Evolutionary conservation across 139 green algal genomes (phyloP).

Genomic region (Tetradesmus obliquus): DNA sequence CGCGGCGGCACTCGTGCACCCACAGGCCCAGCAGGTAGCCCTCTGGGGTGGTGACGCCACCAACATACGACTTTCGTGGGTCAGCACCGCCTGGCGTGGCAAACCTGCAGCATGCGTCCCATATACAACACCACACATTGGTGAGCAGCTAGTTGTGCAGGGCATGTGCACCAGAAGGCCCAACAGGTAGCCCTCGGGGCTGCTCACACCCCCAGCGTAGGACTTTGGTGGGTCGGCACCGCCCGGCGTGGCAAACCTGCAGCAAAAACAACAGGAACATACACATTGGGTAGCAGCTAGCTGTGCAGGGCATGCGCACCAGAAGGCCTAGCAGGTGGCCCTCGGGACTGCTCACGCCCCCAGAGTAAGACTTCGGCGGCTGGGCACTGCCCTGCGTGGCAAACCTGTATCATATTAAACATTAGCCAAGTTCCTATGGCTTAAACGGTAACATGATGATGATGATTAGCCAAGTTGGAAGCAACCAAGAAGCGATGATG

Average conservation of each 20-base stretch:
- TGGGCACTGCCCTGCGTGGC: background rate
- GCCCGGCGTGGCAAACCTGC: constrained; percentile 29
- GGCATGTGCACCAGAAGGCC: constrained; percentile 84
- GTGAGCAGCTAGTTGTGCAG: too few species aligned
- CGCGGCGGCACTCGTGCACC: constrained; percentile 93
- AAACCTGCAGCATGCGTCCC: constrained; percentile 27
- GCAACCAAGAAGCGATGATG: too few species aligned
- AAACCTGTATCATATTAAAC: constrained; percentile 13
- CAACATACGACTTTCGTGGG: constrained; percentile 64
- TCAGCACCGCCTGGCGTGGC: background rate
- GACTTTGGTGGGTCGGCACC: background rate
- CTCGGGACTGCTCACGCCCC: constrained; percentile 75
- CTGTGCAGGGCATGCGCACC: constrained; percentile 65
- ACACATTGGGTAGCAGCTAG: too few species aligned
- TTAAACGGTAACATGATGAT: too few species aligned
- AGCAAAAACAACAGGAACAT: background rate
- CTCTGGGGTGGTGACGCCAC: constrained; percentile 76
- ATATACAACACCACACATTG: background rate
- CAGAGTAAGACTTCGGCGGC: constrained; percentile 65
- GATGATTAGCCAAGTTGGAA: too few species aligned
- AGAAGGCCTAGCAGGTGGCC: constrained; percentile 92
- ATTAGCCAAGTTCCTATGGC: too few species aligned
- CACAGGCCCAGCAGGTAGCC: constrained; percentile 93
- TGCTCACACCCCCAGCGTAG: constrained; percentile 80
- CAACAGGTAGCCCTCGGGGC: constrained; percentile 88